Percentiles rank a stretch among this genome's conserved stretches.
phyloP scores from a whole-genome alignment of 495 filamentous ascomycete genomes.

The Hypoxylon intermedium region DNA sequence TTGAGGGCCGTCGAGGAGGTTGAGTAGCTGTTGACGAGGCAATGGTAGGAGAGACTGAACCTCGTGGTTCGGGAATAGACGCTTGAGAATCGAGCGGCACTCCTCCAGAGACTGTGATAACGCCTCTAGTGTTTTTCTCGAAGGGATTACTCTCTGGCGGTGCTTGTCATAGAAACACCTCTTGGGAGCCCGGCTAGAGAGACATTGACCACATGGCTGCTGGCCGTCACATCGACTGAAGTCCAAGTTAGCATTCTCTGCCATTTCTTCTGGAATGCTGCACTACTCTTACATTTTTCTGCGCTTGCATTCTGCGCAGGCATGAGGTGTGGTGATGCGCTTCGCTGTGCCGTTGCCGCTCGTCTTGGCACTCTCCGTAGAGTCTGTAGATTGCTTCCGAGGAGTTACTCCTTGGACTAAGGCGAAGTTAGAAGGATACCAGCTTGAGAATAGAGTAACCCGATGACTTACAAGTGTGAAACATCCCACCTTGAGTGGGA shows the following conservation, averaged over 20 bases:
- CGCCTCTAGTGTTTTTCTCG: conserved; percentile 64
- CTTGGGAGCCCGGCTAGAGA: conserved; percentile 63
- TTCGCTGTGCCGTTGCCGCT: conserved; percentile 46
- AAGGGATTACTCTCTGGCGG: conserved; percentile 64
- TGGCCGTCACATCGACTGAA: conserved; percentile 62
- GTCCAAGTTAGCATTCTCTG: conserved; percentile 34
- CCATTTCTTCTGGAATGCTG: conserved; percentile 1
- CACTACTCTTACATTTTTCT: conserved; percentile 59
- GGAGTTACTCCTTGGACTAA: conserved; percentile 58
- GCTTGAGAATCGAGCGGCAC: conserved; percentile 62
- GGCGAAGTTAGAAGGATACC: conserved; percentile 21
- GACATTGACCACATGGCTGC: conserved; percentile 65
- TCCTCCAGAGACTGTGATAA: conserved; percentile 65
- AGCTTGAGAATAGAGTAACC: not conserved
- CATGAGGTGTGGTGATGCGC: conserved; percentile 63
- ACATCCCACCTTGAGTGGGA: conserved; percentile 61
- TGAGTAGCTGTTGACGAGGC: conserved; percentile 60
- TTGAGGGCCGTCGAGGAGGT: conserved; percentile 54
- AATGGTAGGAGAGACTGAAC: conserved; percentile 58
- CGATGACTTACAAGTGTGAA: conserved; percentile 54
- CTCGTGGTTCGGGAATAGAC: conserved; percentile 61
- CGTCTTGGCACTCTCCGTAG: conserved; percentile 53
- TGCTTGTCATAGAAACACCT: conserved; percentile 68
- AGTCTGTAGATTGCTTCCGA: conserved; percentile 54
- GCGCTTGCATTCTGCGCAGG: conserved; percentile 65